Base-by-base conservation (phyloP, 768 basidiomycete genomes). In the Termitomyces heimii region DNA sequence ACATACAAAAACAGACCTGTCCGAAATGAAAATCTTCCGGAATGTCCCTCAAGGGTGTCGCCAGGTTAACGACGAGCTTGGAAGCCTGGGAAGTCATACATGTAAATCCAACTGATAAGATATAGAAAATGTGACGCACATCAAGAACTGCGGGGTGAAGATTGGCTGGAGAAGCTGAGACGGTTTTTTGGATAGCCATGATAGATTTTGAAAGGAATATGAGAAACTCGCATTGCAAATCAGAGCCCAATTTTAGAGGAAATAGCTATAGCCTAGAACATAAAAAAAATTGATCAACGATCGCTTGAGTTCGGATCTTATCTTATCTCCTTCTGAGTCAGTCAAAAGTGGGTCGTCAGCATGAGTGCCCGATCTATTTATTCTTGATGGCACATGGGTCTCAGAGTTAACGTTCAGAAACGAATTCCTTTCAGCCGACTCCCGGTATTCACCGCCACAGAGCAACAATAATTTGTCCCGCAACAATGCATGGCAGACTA, bases 11-110 rank as follows among this genome's bases (percentile, higher is more conserved):
- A 68, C 75, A 57, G 60, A 83, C 86, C 71, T 77, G 71, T 18
- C 89, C 88, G 49, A 88, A 89, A 1, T 66, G 67, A 39, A 88
- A 68, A 7, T 72, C 68, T 35, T 82, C 76, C 0, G 82, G 82
- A 0, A 89, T 59, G 1, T 75, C 68, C 67, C 86, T 88, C 10
- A 80, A 72, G 3, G 72, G 65, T 4, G 77, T 67, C 1, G 82
- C 73, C 42, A 74, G 71, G 12, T 66, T 78, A 3, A 88, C 65
- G 6, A 68, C 74, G 12, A 90, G 70, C 61, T 76, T 82, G 6
- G 83, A 80, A 2, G 83, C 76, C 88, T 89, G 59, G 20, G 10
- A 1, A 53, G 31, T n/a, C 1, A 43, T 20, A 20, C 6, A 34
- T 31, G 12, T 22, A 29, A 14, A 39, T 34, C n/a, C 35, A 14